These are phyloP conservation scores for Diphasiastrum complanatum DNA, from an alignment of 83 land plant genomes.

Conservation along the genomic window DNA sequence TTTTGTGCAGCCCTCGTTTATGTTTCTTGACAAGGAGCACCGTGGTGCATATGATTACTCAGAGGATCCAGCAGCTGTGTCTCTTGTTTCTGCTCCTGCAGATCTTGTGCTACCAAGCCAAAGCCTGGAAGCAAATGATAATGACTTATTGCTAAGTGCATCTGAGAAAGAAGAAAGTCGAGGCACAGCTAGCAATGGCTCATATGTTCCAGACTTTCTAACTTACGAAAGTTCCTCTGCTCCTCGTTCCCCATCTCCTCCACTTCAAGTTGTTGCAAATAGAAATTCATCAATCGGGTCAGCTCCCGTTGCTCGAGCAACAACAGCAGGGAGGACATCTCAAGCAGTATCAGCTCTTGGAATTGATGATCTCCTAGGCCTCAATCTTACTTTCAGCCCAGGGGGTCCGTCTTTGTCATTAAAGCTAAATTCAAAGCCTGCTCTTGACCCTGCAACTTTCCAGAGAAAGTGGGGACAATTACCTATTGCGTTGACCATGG, in stretches of 20 bases:
- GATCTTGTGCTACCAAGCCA: conserved; percentile 45
- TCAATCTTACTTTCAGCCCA: conserved; percentile 34
- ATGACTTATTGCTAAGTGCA: conserved; percentile 72
- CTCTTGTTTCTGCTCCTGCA: conserved; percentile 40
- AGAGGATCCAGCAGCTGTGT: conserved; percentile 59
- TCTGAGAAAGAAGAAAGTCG: conserved; percentile 76
- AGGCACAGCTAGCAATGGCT: conserved; percentile 43
- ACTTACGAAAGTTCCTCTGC: conserved; percentile 10
- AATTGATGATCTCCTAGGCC: conserved; percentile 88
- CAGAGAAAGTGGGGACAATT: conserved; percentile 96
- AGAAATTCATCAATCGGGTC: background rate
- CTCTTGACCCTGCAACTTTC: conserved; percentile 69
- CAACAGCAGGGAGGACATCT: conserved; percentile 20
- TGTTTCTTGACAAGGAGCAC: conserved; percentile 96
- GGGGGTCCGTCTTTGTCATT: conserved; percentile 42
- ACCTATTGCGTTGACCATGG: conserved; percentile 62
- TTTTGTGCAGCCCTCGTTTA: conserved; percentile 81
- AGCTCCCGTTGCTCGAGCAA: conserved; percentile 9
- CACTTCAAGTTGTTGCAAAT: conserved; percentile 8
- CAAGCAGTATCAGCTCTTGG: conserved; percentile 21
- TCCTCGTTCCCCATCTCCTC: conserved; percentile 30
- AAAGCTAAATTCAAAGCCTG: conserved; percentile 69
- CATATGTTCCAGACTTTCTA: conserved; percentile 46
- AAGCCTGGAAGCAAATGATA: conserved; percentile 80
- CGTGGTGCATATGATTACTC: conserved; percentile 81